A percentile compares a stretch with the other conserved stretches of the same genome.
Conservation (phyloP, 495 filamentous ascomycete genomes). For the Penicillium desertorum region DNA sequence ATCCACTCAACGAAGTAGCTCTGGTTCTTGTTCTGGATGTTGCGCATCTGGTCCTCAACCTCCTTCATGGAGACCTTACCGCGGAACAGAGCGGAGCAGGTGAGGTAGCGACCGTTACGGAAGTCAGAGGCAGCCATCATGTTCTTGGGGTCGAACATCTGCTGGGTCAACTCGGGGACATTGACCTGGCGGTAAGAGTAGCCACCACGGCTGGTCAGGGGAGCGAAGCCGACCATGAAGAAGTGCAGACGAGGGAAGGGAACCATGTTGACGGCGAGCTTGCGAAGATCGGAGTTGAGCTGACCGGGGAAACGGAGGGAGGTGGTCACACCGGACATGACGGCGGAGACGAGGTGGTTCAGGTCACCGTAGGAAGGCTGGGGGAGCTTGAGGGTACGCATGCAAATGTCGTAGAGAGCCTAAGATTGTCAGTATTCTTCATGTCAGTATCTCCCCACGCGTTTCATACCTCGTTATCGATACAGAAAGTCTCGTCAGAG, state of each 20-base stretch:
- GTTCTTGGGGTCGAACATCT: constrained; percentile 99
- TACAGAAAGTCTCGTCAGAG: constrained; percentile 99
- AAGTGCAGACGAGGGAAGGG: constrained; percentile 99
- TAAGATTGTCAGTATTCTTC: constrained; percentile 33
- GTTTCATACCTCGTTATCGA: constrained; percentile 86
- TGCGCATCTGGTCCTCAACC: constrained; percentile 99
- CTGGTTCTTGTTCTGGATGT: constrained; percentile 99
- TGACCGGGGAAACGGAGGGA: constrained; percentile 99
- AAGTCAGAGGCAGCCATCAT: constrained; percentile 99
- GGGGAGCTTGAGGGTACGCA: constrained; percentile 97
- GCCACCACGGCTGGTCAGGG: constrained; percentile 93
- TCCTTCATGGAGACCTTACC: constrained; percentile 99
- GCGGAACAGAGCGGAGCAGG: constrained; percentile 99
- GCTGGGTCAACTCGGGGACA: constrained; percentile 98
- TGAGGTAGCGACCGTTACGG: constrained; percentile 98
- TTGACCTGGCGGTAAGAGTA: constrained; percentile 95
- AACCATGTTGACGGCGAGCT: constrained; percentile 99
- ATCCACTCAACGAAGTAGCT: constrained; percentile 99
- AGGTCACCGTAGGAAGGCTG: constrained; percentile 98
- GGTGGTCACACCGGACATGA: constrained; percentile 99
- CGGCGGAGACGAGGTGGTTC: constrained; percentile 98
- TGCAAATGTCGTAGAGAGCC: constrained; percentile 99
- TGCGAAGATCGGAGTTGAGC: constrained; percentile 99
- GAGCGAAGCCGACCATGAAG: constrained; percentile 99
- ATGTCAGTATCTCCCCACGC: not conserved